These are phyloP conservation scores for Neospermospora avenae DNA, from an alignment of 2,329 filamentous ascomycete species.

Conservation along the genomic window DNA sequence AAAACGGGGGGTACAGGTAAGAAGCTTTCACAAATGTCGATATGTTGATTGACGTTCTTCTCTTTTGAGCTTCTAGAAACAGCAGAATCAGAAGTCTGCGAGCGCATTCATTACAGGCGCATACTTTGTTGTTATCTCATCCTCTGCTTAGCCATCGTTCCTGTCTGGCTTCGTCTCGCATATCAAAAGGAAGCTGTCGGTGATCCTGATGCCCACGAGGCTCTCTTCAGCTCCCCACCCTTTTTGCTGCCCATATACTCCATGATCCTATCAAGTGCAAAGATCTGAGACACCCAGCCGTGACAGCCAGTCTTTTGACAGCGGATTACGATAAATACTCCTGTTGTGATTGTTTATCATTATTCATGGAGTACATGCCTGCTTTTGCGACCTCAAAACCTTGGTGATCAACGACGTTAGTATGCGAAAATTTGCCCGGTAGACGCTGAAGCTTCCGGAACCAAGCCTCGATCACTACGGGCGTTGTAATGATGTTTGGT, in stretches of 20 bases:
- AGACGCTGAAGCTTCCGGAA: background rate
- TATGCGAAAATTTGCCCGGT: background rate
- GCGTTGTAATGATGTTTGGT: background rate
- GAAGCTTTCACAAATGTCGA: conserved; percentile 12
- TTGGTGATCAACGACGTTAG: conserved; percentile 18
- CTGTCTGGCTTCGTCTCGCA: background rate
- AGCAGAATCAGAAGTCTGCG: background rate
- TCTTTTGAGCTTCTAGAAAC: conserved; percentile 3
- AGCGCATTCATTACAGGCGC: background rate
- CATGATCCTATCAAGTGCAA: background rate
- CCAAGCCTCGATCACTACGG: background rate
- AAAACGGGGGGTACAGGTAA: conserved; percentile 1
- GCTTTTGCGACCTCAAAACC: conserved; percentile 8
- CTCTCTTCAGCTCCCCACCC: background rate
- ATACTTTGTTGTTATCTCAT: background rate
- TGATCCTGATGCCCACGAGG: conserved; percentile 3
- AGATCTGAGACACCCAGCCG: background rate
- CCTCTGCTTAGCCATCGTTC: background rate
- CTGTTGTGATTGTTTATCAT: background rate
- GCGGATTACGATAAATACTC: background rate
- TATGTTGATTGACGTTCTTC: conserved; percentile 13
- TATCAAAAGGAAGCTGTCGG: background rate
- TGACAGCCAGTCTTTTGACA: background rate
- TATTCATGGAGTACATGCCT: conserved; percentile 21
- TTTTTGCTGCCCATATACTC: background rate